Evolutionary conservation across 2,329 filamentous ascomycete genomes (phyloP).

Genomic region (Nectriaceae sp.): DNA sequence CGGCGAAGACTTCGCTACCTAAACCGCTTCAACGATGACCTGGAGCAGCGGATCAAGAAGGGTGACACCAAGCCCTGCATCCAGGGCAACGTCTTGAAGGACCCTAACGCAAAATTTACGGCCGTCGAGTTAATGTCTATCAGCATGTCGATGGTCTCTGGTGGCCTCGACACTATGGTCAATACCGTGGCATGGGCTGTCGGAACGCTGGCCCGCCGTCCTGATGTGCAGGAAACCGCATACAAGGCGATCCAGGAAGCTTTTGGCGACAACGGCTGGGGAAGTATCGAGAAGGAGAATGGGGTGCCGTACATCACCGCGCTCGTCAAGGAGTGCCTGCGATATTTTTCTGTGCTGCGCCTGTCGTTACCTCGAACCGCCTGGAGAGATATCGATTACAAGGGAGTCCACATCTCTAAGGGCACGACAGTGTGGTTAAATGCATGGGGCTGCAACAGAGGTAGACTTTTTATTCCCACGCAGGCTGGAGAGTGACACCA

Average conservation of each 20-base stretch:
- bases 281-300: constrained; percentile 63
- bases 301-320: constrained; percentile 64
- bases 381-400: constrained; percentile 59
- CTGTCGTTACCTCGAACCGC: constrained; percentile 63
- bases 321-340: constrained; percentile 61
- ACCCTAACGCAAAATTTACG: constrained; percentile 63
- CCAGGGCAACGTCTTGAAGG: constrained; percentile 65
- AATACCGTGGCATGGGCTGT: constrained; percentile 68
- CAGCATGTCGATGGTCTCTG: constrained; percentile 68
- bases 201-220: constrained; percentile 58
- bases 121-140: constrained; percentile 65
- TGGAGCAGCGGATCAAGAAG: constrained; percentile 62
- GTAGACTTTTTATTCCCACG: too few species aligned
- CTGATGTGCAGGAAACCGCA: constrained; percentile 64
- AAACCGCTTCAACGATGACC: constrained; percentile 54
- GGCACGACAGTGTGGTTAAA: constrained; percentile 68
- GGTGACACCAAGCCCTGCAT: constrained; percentile 66
- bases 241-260: constrained; percentile 56
- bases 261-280: constrained; percentile 52
- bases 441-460: constrained; percentile 70
- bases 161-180: constrained; percentile 67
- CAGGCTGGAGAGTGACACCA: too few species aligned
- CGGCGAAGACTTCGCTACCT: constrained; percentile 62
- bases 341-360: constrained; percentile 64
- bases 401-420: constrained; percentile 59